Conservation (phyloP, 441 rosid genomes). For the Gossypium davidsonii region DNA sequence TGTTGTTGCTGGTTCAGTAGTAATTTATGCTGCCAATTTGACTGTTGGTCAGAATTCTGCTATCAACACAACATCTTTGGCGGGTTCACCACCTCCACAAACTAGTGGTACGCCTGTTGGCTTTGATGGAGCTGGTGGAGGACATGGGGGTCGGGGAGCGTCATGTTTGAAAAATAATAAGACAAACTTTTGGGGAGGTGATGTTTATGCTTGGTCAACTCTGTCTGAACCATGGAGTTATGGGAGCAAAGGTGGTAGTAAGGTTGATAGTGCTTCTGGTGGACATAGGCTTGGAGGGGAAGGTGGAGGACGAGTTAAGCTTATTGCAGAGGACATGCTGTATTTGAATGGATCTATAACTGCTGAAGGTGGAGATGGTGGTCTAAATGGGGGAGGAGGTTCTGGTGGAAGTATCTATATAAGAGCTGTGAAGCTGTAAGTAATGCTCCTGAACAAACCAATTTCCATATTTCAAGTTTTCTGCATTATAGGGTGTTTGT, state of each 20-base stretch:
- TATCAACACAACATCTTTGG: slow-evolving; percentile 69
- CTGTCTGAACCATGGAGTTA: slow-evolving; percentile 90
- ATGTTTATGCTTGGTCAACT: slow-evolving; percentile 89
- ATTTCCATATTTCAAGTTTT: slow-evolving; percentile 9
- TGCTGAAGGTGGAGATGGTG: slow-evolving; percentile 85
- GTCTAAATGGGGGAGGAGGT: slow-evolving; percentile 79
- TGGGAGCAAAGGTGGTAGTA: slow-evolving; percentile 87
- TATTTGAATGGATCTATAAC: slow-evolving; percentile 71
- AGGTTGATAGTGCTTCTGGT: slow-evolving; percentile 56
- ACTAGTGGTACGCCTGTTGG: slow-evolving; percentile 93
- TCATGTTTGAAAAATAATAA: slow-evolving; percentile 60
- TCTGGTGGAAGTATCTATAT: slow-evolving; percentile 92
- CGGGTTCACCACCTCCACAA: slow-evolving; percentile 89
- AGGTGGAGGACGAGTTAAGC: slow-evolving; percentile 89
- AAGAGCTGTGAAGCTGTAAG: slow-evolving; percentile 75
- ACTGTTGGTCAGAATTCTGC: slow-evolving; percentile 56
- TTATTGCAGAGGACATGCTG: slow-evolving; percentile 49
- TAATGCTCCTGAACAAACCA: slow-evolving; percentile 15
- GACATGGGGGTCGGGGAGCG: slow-evolving; percentile 99
- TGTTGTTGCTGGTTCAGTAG: slow-evolving; percentile 66
- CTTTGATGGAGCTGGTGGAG: slow-evolving; percentile 89
- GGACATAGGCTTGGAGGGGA: slow-evolving; percentile 53
- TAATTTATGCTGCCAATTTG: slow-evolving; percentile 57
- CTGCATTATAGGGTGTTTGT: background rate
- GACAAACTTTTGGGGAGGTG: slow-evolving; percentile 88